Base-by-base conservation (phyloP, 1,139 yeast species). In the Kodamaea anthophila region DNA sequence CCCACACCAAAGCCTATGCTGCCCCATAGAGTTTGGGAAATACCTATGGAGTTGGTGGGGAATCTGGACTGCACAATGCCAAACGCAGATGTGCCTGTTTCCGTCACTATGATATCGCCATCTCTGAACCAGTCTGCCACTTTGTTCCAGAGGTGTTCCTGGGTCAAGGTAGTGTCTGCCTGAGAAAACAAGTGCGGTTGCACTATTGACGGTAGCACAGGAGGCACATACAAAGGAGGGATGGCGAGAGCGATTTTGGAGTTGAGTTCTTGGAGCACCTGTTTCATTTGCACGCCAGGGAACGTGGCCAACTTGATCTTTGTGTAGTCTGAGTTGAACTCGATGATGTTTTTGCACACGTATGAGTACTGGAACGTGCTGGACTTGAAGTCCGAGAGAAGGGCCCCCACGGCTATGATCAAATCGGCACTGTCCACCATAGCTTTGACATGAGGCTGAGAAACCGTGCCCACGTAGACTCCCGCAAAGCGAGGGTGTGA, bases 301-400 rank as follows among this genome's bases (percentile, higher is more conserved):
- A 76, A 85, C 19, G 77, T 68, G 32, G 94, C 94, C 45, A 65
- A 74, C 53, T 72, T 76, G 55, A 84, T 75, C 64, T 81, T 81
- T 52, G 81, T 76, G 66, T 79, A 73, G 61, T 83, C 88, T n/a
- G 94, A 81, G 60, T 85, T 94, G 74, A 85, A 80, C 63, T 85
- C 94, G 42, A 85, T 74, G 43, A 83, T 70, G 65, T 83, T 83
- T 56, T 72, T 76, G 43, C 94, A 83, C 52, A 74, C 69, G 69
- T 82, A 82, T 34, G 80, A 72, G 65, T 84, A 85, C 18, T 91
- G 76, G 70, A 84, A 84, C 11, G 93, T 80, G 52, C 94, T 94
- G 35, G 94, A 84, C 69, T 83, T 84, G 74, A 81, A 85, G 59
- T 85, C 94, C 27, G 94, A 83, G 49, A 84, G 65, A 50, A 85